Base-by-base conservation (phyloP, 164 flowering plant genomes). In the Berberis thunbergii region DNA sequence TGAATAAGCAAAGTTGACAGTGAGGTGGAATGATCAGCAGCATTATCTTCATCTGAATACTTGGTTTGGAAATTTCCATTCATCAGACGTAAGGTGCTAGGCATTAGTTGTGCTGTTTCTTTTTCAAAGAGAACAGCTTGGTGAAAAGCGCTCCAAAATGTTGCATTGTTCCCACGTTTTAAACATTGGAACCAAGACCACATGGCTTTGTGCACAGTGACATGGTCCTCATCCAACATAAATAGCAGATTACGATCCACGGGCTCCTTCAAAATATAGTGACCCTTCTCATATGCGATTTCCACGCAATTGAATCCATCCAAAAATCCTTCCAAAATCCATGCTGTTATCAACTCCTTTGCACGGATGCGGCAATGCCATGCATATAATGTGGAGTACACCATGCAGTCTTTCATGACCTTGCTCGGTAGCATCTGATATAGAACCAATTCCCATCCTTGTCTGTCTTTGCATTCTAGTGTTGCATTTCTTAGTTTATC, bases 221-320 rank as follows among this genome's bases (percentile, higher is more conserved):
- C 62, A n/a, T 59, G 62, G 49, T 59, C 39, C 3, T 44, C 48
- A n/a, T 44, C 62, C n/a, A 3, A 1, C 39, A 2, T 43, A n/a
- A 7, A 43, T 59, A 59, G 49, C 7, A 59, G 39, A 43, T 59
- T 7, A 43, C 48, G 62, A 59, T 43, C 48, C 10, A 59, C 13
- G 49, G 43, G 62, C 62, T 59, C 49, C 39, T 59, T n/a, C 62
- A 59, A 1, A 43, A 59, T 44, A 43, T 26, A 13, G n/a, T 59
- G 13, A 4, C 62, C 62, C 39, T 44, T 39, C 45, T 43, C 48
- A 59, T 41, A 59, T 4, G 61, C 61, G 2, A 41, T 46, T 2
- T 59, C 61, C 39, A 44, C 1, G 13, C 12, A 43, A 13, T 59
- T 6, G 41, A 59, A 59, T 44, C 62, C 62, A 9, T 59, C 49